Conservation (phyloP, 202 grass and related monocot genomes). For the Cymbopogon flexuosus region DNA sequence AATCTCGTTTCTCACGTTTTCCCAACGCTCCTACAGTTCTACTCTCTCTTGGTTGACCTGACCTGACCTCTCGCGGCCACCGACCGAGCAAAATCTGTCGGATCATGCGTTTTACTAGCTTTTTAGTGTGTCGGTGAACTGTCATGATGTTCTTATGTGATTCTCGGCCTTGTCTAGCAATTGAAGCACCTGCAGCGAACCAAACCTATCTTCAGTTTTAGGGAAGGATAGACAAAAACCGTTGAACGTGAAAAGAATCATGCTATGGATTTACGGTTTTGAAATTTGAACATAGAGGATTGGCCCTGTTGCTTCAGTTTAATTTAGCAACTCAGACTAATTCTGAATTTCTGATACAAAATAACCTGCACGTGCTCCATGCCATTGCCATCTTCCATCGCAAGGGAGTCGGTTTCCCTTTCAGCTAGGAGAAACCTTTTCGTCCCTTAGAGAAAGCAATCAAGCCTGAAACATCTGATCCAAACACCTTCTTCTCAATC, state of each 20-base stretch:
- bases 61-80: too few species aligned
- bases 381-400: neutral
- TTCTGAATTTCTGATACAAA: neutral
- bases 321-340: neutral
- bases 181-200: too few species aligned
- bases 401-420: slow-evolving; percentile 2
- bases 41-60: neutral
- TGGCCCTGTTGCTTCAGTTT: neutral
- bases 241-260: neutral
- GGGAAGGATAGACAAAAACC: neutral
- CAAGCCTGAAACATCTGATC: neutral
- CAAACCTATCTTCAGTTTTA: neutral
- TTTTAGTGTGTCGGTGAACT: neutral
- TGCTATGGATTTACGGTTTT: neutral
- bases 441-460: neutral
- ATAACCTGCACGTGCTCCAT: neutral
- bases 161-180: neutral
- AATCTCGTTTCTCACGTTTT: neutral
- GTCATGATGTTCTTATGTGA: neutral
- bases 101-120: too few species aligned
- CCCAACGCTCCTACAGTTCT: neutral
- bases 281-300: neutral
- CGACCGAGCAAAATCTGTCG: too few species aligned
- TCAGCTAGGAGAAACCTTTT: neutral
- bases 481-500: neutral